These are phyloP conservation scores for Meripilus lineatus DNA, from an alignment of 1,284 basidiomycete species.

Conservation along the genomic window DNA sequence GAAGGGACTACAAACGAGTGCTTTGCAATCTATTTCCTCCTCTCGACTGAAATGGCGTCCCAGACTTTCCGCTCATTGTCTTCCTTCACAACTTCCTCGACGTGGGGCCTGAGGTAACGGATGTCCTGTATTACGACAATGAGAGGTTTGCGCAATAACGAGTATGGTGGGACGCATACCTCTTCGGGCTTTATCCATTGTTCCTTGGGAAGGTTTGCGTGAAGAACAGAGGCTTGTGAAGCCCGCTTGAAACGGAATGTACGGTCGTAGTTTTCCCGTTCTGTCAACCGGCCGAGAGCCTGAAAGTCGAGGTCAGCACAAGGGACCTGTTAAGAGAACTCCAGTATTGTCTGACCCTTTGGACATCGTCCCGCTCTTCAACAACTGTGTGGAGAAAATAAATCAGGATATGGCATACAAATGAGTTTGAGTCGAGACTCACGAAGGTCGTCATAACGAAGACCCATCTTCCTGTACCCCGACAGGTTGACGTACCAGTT, in stretches of 20 bases:
- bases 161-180: no score
- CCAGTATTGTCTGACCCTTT: slow-evolving; percentile 60
- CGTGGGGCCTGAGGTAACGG: slow-evolving; percentile 85
- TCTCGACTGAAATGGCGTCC: slow-evolving; percentile 71
- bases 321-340: background rate
- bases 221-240: slow-evolving; percentile 75
- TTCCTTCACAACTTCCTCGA: slow-evolving; percentile 75
- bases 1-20: no score
- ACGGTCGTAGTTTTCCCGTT: slow-evolving; percentile 85
- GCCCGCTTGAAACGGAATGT: slow-evolving; percentile 87
- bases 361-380: slow-evolving; percentile 83
- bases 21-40: no score
- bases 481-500: slow-evolving; percentile 79
- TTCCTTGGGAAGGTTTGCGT: slow-evolving; percentile 81
- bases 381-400: slow-evolving; percentile 49
- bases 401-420: background rate
- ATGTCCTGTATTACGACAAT: slow-evolving; percentile 62
- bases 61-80: slow-evolving; percentile 77
- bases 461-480: slow-evolving; percentile 87
- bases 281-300: slow-evolving; percentile 83
- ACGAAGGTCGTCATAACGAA: slow-evolving; percentile 95
- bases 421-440: slow-evolving; percentile 27
- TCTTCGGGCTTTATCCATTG: slow-evolving; percentile 80
- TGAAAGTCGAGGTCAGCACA: slow-evolving; percentile 30
- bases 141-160: no score